Percentiles rank a stretch among this genome's conserved stretches.
Conservation (phyloP, 148 eudicot genomes). For the Rhododendron simsii region DNA sequence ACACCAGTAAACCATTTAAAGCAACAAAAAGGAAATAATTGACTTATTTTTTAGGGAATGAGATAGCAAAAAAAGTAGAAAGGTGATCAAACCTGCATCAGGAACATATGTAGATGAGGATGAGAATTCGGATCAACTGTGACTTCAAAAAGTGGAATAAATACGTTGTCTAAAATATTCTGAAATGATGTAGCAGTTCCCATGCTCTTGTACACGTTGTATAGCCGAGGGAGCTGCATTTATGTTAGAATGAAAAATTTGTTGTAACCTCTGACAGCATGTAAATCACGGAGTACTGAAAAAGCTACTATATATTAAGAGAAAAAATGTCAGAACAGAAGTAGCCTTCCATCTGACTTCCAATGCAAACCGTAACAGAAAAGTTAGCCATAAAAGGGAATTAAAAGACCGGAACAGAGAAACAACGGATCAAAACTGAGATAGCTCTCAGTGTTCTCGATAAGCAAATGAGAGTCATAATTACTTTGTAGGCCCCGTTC, state of each 20-base stretch:
- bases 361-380: background rate
- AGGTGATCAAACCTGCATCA: slow-evolving; percentile 55
- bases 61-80: background rate
- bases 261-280: background rate
- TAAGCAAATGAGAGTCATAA: background rate
- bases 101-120: slow-evolving; percentile 68
- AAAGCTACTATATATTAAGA: background rate
- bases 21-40: background rate
- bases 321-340: background rate
- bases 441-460: background rate
- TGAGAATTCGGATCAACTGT: slow-evolving; percentile 73
- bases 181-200: slow-evolving; percentile 79
- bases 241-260: background rate
- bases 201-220: slow-evolving; percentile 75
- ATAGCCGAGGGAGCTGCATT: slow-evolving; percentile 68
- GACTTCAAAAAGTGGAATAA: slow-evolving; percentile 76
- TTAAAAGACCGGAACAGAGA: background rate
- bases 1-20: slow-evolving; percentile 2
- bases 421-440: background rate
- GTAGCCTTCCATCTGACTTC: background rate
- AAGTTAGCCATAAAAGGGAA: background rate
- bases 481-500: background rate
- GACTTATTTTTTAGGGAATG: background rate
- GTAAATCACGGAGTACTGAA: background rate
- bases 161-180: slow-evolving; percentile 70